A percentile compares a stretch with the other conserved stretches of the same genome.
phyloP scores from a whole-genome alignment of 345 rosid genomes.

The Euphorbia lathyris region DNA sequence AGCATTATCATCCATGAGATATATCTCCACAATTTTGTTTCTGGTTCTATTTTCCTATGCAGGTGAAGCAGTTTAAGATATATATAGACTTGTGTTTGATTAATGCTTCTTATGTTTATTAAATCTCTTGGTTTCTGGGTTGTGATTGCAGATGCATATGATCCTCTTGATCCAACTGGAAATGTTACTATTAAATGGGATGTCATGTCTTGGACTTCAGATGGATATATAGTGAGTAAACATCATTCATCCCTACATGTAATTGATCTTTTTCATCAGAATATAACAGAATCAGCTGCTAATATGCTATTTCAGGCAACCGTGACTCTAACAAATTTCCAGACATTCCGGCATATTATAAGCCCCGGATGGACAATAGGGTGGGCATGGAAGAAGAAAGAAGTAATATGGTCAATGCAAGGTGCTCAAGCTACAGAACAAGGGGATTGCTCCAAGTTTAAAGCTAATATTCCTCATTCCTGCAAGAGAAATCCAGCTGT shows the following conservation, averaged over 20 bases:
- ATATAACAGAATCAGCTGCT: neutral
- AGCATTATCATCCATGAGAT: slow-evolving; percentile 33
- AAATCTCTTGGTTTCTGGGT: neutral
- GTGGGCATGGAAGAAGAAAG: slow-evolving; percentile 93
- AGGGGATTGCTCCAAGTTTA: slow-evolving; percentile 96
- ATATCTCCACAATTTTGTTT: slow-evolving; percentile 27
- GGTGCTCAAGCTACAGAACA: slow-evolving; percentile 89
- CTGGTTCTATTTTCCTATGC: slow-evolving; percentile 43
- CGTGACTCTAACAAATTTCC: slow-evolving; percentile 73
- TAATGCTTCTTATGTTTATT: slow-evolving; percentile 2
- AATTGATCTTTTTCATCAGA: too few species aligned
- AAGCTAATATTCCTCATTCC: slow-evolving; percentile 74
- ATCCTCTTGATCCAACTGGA: slow-evolving; percentile 87
- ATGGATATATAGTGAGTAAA: slow-evolving; percentile 71
- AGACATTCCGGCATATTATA: slow-evolving; percentile 67
- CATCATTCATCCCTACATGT: too few species aligned
- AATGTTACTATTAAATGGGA: slow-evolving; percentile 90
- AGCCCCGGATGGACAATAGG: slow-evolving; percentile 83
- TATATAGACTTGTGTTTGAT: neutral
- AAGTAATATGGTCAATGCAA: slow-evolving; percentile 72
- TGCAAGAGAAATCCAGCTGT: slow-evolving; percentile 71
- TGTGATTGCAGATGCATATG: slow-evolving; percentile 67
- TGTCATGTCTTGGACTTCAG: slow-evolving; percentile 77
- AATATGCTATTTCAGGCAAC: slow-evolving; percentile 52
- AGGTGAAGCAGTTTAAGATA: slow-evolving; percentile 31